phyloP scores from a whole-genome alignment of 2,329 filamentous ascomycete genomes.

The Plenodomus biglobosus region DNA sequence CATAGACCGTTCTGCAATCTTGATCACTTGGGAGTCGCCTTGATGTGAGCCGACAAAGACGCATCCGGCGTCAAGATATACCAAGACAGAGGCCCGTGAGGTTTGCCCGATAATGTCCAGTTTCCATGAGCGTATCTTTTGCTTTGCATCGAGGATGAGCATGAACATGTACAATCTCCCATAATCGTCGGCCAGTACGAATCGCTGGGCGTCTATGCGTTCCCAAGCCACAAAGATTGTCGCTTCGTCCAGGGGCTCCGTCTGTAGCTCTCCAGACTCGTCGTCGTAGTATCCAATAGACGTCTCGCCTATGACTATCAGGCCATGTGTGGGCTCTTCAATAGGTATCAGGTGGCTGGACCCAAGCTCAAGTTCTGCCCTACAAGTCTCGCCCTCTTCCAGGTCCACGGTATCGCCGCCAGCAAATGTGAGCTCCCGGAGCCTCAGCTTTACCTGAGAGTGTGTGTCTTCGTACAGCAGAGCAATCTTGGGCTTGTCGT shows the following conservation, averaged over 20 bases:
- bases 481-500: slow-evolving; percentile 61
- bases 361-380: slow-evolving; percentile 59
- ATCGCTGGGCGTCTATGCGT: slow-evolving; percentile 76
- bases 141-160: slow-evolving; percentile 65
- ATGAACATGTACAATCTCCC: slow-evolving; percentile 83
- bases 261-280: slow-evolving; percentile 66
- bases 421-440: slow-evolving; percentile 58
- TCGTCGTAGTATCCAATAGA: slow-evolving; percentile 84
- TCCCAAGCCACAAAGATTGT: slow-evolving; percentile 93
- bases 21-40: slow-evolving; percentile 84
- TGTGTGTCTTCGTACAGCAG: slow-evolving; percentile 66
- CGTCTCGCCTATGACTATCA: slow-evolving; percentile 59
- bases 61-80: slow-evolving; percentile 72
- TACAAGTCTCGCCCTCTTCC: slow-evolving; percentile 54
- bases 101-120: slow-evolving; percentile 68
- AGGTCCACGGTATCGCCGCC: slow-evolving; percentile 56
- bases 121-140: slow-evolving; percentile 71
- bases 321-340: slow-evolving; percentile 56
- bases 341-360: slow-evolving; percentile 65
- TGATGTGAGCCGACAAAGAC: slow-evolving; percentile 91
- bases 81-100: slow-evolving; percentile 73
- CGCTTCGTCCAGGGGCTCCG: slow-evolving; percentile 67
- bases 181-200: slow-evolving; percentile 90
- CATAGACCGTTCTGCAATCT: slow-evolving; percentile 62
- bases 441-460: slow-evolving; percentile 56